phyloP scores from a whole-genome alignment of 2,329 filamentous ascomycete species.

The Coniochaeta prunicola region DNA sequence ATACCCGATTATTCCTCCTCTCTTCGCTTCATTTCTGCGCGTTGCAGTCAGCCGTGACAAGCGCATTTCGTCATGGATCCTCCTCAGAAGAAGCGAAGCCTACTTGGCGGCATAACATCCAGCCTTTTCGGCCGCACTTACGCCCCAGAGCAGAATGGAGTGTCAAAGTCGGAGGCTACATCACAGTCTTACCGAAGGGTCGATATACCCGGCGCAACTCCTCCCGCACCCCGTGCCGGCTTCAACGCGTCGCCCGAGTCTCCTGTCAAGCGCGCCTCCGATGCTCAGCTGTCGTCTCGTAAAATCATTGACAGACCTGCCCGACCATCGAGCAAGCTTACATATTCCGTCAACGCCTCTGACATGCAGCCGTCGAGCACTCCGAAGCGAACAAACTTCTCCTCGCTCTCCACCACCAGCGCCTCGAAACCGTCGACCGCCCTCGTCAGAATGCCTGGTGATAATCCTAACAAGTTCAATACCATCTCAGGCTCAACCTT shows the following conservation, averaged over 20 bases:
- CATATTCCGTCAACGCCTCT: slow-evolving; percentile 15
- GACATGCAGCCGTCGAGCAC: slow-evolving; percentile 11
- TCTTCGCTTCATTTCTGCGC: background rate
- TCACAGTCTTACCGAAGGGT: slow-evolving; percentile 2
- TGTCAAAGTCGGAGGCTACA: background rate
- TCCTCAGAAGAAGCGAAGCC: slow-evolving; percentile 15
- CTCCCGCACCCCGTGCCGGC: slow-evolving; percentile 11
- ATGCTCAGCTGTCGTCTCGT: slow-evolving; percentile 22
- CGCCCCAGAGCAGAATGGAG: slow-evolving; percentile 6
- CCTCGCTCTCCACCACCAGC: slow-evolving; percentile 6
- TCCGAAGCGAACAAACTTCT: slow-evolving; percentile 4
- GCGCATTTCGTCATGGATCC: slow-evolving; percentile 14
- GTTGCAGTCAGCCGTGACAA: background rate
- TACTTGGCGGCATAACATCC: slow-evolving; percentile 13
- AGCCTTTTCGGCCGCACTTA: slow-evolving; percentile 13
- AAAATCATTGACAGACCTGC: slow-evolving; percentile 26
- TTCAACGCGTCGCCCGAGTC: slow-evolving; percentile 20
- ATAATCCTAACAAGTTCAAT: slow-evolving; percentile 18
- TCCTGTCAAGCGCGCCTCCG: slow-evolving; percentile 23
- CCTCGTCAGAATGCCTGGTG: slow-evolving; percentile 15
- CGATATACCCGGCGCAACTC: slow-evolving; percentile 4
- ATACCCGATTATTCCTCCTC: background rate
- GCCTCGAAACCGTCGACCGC: slow-evolving; percentile 4
- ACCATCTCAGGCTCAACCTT: slow-evolving; percentile 8
- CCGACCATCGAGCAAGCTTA: slow-evolving; percentile 22